These are phyloP conservation scores for Pseudozyma hubeiensis DNA, from an alignment of 1,284 basidiomycete species.

Conservation along the genomic window DNA sequence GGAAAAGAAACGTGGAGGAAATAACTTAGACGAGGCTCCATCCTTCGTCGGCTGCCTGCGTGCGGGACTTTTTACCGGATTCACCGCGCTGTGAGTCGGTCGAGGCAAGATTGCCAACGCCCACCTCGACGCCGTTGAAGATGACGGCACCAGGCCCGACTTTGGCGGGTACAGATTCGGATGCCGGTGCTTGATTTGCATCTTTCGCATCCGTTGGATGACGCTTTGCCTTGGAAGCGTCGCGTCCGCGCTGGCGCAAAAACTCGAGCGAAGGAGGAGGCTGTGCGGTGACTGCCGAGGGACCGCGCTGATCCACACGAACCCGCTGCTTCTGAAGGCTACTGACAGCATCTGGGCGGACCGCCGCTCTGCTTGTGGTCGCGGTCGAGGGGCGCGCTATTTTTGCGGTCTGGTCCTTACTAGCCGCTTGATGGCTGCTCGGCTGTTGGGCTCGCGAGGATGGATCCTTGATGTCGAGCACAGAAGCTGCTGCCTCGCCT, in stretches of 20 bases:
- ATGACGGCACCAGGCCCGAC: slow-evolving; percentile 43
- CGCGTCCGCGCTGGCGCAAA: slow-evolving; percentile 40
- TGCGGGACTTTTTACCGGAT: slow-evolving; percentile 16
- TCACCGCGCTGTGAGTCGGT: slow-evolving; percentile 7
- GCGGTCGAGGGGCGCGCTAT: neutral
- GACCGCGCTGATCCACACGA: neutral
- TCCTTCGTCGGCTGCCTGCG: slow-evolving; percentile 29
- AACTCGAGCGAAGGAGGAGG: slow-evolving; percentile 44
- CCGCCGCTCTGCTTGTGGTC: neutral
- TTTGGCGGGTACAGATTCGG: slow-evolving; percentile 12
- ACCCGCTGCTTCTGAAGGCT: slow-evolving; percentile 21
- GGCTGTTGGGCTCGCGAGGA: slow-evolving; percentile 2
- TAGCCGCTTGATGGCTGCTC: neutral
- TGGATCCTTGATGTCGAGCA: slow-evolving; percentile 45
- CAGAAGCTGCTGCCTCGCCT: slow-evolving; percentile 46
- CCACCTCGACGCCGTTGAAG: slow-evolving; percentile 50
- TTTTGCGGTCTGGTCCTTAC: neutral
- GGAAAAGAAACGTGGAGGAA: neutral
- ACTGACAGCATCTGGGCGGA: slow-evolving; percentile 3
- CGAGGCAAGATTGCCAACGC: slow-evolving; percentile 23
- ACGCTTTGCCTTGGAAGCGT: slow-evolving; percentile 19
- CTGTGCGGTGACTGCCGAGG: slow-evolving; percentile 2
- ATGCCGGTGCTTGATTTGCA: neutral
- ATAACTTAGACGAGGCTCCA: slow-evolving; percentile 25
- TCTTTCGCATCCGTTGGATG: neutral